These are phyloP conservation scores for Diaporthe helianthi DNA, from an alignment of 2,329 filamentous ascomycete genomes.

Conservation along the genomic window DNA sequence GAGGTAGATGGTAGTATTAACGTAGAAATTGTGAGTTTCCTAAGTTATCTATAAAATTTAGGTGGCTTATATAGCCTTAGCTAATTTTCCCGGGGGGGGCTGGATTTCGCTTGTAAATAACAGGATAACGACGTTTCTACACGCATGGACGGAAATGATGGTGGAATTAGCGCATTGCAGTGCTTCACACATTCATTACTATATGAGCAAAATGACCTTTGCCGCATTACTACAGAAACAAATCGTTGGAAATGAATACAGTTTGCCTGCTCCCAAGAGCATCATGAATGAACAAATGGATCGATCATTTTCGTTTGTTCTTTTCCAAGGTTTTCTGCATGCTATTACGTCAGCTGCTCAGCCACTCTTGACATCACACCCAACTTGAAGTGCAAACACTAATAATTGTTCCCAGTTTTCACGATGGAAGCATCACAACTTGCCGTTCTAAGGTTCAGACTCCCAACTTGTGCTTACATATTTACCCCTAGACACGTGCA, in stretches of 20 bases:
- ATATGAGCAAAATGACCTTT: background rate
- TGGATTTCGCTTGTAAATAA: no score
- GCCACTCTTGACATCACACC: conserved; percentile 11
- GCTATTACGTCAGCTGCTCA: conserved; percentile 23
- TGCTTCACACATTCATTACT: background rate
- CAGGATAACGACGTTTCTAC: no score
- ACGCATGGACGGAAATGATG: background rate
- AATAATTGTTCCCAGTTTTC: background rate
- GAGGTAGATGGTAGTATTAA: no score
- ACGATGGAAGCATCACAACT: background rate
- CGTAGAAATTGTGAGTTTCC: no score
- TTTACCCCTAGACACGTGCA: background rate
- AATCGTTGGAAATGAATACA: background rate
- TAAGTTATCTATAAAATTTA: no score
- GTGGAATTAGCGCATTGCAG: background rate
- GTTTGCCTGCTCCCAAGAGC: background rate
- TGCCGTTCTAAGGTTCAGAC: no score
- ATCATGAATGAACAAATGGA: no score
- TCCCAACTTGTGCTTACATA: background rate
- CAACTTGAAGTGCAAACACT: background rate
- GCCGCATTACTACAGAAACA: background rate
- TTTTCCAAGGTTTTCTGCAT: background rate
- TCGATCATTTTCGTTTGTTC: background rate
- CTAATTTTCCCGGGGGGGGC: no score
- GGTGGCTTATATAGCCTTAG: no score